A percentile compares a stretch with the other conserved stretches of the same genome.
phyloP scores from a whole-genome alignment of 2,329 filamentous ascomycete genomes.

The Whalleya microplaca region DNA sequence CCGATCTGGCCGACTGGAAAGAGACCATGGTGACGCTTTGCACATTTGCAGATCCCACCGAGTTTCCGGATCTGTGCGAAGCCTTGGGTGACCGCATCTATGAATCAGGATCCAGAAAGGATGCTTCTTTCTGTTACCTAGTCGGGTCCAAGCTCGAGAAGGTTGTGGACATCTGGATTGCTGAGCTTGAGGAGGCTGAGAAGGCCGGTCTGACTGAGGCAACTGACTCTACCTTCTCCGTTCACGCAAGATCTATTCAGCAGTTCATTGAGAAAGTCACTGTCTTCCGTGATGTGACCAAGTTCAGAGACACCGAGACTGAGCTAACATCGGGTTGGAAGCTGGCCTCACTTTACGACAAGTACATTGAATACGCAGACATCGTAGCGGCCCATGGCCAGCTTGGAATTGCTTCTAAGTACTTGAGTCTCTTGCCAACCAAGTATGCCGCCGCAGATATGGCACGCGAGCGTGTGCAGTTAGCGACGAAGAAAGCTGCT shows the following conservation, averaged over 20 bases:
- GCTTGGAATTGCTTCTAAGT: constrained; percentile 83
- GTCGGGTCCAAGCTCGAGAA: constrained; percentile 97
- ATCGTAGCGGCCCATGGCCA: constrained; percentile 91
- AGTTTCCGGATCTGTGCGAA: constrained; percentile 95
- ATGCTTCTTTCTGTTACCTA: constrained; percentile 95
- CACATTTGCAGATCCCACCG: constrained; percentile 87
- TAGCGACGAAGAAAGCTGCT: constrained; percentile 71
- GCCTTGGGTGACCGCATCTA: constrained; percentile 89
- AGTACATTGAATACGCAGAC: constrained; percentile 96
- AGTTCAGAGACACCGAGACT: constrained; percentile 82
- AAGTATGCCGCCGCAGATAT: constrained; percentile 87
- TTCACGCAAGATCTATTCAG: constrained; percentile 86
- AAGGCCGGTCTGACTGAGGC: constrained; percentile 71
- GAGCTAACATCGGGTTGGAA: constrained; percentile 81
- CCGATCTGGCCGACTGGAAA: constrained; percentile 91
- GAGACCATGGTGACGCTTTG: constrained; percentile 95
- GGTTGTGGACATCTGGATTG: constrained; percentile 91
- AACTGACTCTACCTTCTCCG: constrained; percentile 82
- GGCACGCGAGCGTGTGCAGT: constrained; percentile 80
- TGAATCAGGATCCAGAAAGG: constrained; percentile 77
- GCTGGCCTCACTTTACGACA: constrained; percentile 83
- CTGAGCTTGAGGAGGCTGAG: constrained; percentile 85
- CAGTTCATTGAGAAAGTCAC: constrained; percentile 98
- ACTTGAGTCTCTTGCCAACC: constrained; percentile 82
- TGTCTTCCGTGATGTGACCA: constrained; percentile 90